Conservation (phyloP, 23 red algal species). For the Pyropia yezoensis region DNA sequence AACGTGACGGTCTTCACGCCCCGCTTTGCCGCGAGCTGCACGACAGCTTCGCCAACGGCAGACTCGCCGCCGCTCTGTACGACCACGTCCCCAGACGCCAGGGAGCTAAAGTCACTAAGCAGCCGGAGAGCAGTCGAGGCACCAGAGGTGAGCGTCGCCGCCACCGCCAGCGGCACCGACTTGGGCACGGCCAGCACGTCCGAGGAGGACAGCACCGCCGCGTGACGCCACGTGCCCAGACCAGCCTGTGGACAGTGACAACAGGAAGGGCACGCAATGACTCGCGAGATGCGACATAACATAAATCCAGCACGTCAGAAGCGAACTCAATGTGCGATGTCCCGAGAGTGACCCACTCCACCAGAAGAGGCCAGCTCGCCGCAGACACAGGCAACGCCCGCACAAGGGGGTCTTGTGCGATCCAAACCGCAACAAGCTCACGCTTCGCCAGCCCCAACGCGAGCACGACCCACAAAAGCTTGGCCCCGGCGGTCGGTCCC, state of each 20-base stretch:
- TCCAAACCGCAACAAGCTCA: background rate
- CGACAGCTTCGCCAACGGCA: conserved; percentile 60
- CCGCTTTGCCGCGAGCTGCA: conserved; percentile 49
- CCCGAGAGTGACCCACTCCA: no score
- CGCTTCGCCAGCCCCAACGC: background rate
- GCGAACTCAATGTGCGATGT: background rate
- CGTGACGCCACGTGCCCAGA: conserved; percentile 52
- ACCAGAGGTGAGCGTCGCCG: conserved; percentile 33
- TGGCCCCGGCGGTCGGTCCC: background rate
- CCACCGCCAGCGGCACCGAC: conserved; percentile 31
- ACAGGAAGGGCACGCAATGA: background rate
- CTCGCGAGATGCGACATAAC: background rate
- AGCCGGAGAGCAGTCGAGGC: conserved; percentile 53
- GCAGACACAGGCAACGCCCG: background rate
- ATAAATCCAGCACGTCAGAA: background rate
- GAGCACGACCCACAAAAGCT: background rate
- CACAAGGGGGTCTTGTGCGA: background rate
- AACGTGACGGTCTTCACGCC: conserved; percentile 51
- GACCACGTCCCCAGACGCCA: conserved; percentile 58
- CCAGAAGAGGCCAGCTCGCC: background rate
- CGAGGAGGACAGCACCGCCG: conserved; percentile 17
- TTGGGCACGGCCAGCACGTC: conserved; percentile 42
- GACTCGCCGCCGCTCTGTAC: conserved; percentile 45
- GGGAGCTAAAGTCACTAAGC: conserved; percentile 48
- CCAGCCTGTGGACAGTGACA: background rate